Evolutionary conservation across 306 rosid species (phyloP), one percentile per base, ranked within the genome.

Genomic region (Lablab purpureus): DNA sequence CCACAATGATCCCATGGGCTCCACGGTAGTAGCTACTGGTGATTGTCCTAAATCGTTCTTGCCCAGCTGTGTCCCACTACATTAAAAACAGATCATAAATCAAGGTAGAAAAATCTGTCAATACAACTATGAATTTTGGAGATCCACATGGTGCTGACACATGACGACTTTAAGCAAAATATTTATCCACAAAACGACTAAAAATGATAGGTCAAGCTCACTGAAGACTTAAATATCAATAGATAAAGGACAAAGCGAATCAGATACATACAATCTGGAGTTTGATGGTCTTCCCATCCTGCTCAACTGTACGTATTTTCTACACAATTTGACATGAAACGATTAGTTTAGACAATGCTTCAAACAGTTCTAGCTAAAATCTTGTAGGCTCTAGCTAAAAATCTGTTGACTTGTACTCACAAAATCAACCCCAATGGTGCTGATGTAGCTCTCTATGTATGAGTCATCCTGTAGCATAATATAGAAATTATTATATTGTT

Each of bases 371-470:
- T 40, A 43, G 19, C 41, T 30, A 73, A 41, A 37, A 22, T 2
- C 73, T 50, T n/a, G 30, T 56, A 51, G 27, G 51, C 75, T 62
- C 36, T 34, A 51, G 25, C 41, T 41, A 73, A 41, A 22, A 22
- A 6, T 77, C 59, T n/a, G 41, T 56, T 43, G 27, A 51, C 72
- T 62, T 62, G 68, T 67, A 78, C 98, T 90, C 82, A 92, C 98
- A 86, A 94, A 94, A 86, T 94, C 98, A 84, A 92, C 98, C 67
- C 98, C 98, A 47, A 94, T 94, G 68, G 98, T 94, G 88, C 98
- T 94, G 70, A 94, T 94, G 90, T 94, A 94, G 92, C 97, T 94
- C 18, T 94, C 98, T 52, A 94, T 78, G 83, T 94, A 94, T 1
- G 98, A 94, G 82, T 94, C 97, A 79, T 94, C 98, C 98, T 94